Evolutionary conservation across 805 yeast genomes (phyloP).

Genomic region (Cyberlindnera bimundalis): DNA sequence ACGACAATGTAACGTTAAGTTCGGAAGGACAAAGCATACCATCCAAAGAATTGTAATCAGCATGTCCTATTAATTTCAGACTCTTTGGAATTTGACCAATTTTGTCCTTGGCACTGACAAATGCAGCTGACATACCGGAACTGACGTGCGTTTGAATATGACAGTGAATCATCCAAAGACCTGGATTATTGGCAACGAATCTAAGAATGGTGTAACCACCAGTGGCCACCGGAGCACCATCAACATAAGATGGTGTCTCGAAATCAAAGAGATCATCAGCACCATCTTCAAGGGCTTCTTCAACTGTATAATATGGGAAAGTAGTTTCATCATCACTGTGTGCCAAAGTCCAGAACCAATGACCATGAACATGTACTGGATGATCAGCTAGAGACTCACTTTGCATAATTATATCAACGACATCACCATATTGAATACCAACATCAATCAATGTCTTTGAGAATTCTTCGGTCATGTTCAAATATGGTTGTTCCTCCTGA

Average conservation of each 20-base stretch:
- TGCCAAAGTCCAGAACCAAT: constrained; percentile 31
- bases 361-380: constrained; percentile 37
- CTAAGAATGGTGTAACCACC: constrained; percentile 35
- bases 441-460: constrained; percentile 12
- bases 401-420: constrained; percentile 32
- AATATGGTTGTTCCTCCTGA: constrained; percentile 19
- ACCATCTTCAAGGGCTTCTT: constrained; percentile 26
- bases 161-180: constrained; percentile 28
- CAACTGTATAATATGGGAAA: constrained; percentile 28
- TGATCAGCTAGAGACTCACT: constrained; percentile 31
- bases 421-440: constrained; percentile 28
- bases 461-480: constrained; percentile 12
- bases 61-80: not conserved
- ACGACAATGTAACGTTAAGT: not conserved
- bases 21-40: not conserved
- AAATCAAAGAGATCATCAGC: constrained; percentile 20
- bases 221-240: constrained; percentile 26
- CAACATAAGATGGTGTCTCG: constrained; percentile 25
- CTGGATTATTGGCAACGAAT: constrained; percentile 31
- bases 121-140: constrained; percentile 5
- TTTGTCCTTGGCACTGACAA: constrained; percentile 1
- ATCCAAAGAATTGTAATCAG: not conserved
- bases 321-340: constrained; percentile 23
- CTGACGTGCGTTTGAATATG: constrained; percentile 32
- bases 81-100: not conserved